Base-by-base conservation (phyloP, 2,329 filamentous ascomycete genomes). In the Zymoseptoria brevis region DNA sequence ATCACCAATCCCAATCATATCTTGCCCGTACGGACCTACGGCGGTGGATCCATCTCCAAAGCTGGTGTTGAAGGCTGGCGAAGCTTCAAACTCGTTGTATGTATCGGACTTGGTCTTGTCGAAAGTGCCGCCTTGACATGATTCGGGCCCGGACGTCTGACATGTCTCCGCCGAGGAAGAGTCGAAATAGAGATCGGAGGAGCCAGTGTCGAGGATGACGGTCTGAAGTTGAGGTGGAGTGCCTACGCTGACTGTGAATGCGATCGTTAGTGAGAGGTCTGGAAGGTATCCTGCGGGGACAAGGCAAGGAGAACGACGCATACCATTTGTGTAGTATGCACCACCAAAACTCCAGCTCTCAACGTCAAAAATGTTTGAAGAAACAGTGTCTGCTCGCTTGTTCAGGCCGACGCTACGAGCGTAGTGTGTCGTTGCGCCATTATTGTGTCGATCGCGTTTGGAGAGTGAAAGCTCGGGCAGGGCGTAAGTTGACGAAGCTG, bases 171-270 rank as follows among this genome's bases (percentile, higher is more conserved):
- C 66, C 21, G 59, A 53, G 1, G 67, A 66, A 7, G 69, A 64
- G 56, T 71, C 67, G 57, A 72, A 66, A 57, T 71, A 72, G 9
- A 72, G 67, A 50, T 73, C 71, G 26, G 65, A 66, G 54, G 68
- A 71, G 50, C 71, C 71, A 51, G 71, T 72, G 54, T 73, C 71
- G 54, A 73, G 64, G 53, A 72, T 68, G 50, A 72, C 69, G 13
- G 66, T 66, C 52, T 71, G 66, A 5, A 57, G 50, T 63, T 73
- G 71, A 8, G 69, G 67, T 13, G 71, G 71, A 1, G 69, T 72
- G 19, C 71, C 71, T 16, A 71, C 67, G 9, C 69, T 71, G 51
- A 73, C 66, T 67, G 26, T 11, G 16, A 29, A 6, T 13, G 35
- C 35, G 22, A 53, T 52, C 48, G 53, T 60, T 24, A 48, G 53